Percentiles rank a stretch among this genome's conserved stretches.
Evolutionary conservation across 129 eudicot genomes (phyloP).

Genomic region (Deinandra increscens): DNA sequence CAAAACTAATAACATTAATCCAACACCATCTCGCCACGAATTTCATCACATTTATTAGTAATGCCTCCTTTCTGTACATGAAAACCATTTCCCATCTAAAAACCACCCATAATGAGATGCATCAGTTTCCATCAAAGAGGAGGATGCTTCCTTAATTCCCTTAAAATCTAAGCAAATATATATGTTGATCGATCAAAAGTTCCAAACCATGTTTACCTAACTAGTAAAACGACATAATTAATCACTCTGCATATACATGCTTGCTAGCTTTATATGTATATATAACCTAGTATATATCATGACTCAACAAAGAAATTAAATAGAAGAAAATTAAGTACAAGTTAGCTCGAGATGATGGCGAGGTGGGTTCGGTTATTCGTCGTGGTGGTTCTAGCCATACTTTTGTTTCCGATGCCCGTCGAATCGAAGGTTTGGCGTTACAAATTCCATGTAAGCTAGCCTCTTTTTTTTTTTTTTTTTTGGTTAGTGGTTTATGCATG

Average conservation of each 20-base stretch:
- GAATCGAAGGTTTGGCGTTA: conserved; percentile 55
- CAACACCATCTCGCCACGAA: background rate
- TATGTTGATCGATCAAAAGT: too few relatives aligned
- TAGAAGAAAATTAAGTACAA: too few relatives aligned
- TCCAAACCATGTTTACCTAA: conserved; percentile 44
- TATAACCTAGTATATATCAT: conserved; percentile 1
- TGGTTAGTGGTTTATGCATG: background rate
- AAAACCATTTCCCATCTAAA: too few relatives aligned
- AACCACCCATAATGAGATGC: too few relatives aligned
- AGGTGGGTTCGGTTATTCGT: conserved; percentile 28
- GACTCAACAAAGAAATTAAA: background rate
- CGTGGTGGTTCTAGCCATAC: conserved; percentile 34
- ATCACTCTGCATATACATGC: conserved; percentile 13
- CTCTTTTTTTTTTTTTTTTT: too few relatives aligned
- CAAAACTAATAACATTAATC: conserved; percentile 22
- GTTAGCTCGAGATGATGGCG: too few relatives aligned
- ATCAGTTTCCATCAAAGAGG: too few relatives aligned
- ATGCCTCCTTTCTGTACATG: too few relatives aligned
- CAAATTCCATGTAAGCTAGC: conserved; percentile 57
- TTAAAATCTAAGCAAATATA: too few relatives aligned
- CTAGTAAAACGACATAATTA: conserved; percentile 55
- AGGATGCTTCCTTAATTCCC: too few relatives aligned
- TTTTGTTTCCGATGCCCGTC: conserved; percentile 36
- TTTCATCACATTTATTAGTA: too few relatives aligned
- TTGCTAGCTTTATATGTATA: too few relatives aligned